Evolutionary conservation across 495 filamentous ascomycete genomes (phyloP), one percentile per base, ranked within the genome.

Genomic region (Penicillium psychrofluorescens): DNA sequence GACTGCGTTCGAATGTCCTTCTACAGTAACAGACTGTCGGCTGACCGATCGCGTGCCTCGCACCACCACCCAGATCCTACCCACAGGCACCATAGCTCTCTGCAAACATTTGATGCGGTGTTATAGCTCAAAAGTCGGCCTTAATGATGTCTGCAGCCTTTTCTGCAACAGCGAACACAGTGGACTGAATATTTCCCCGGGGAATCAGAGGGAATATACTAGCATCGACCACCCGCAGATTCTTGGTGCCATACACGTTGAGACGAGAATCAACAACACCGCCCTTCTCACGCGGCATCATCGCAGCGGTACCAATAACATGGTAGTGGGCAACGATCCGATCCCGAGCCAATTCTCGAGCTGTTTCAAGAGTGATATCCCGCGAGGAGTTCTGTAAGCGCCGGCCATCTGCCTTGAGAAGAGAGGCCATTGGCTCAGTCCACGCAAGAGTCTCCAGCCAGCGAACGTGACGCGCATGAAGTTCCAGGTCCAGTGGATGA

Each of bases 131-230:
- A 22, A 22, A 22, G 6, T 22, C 4, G 22, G 22, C 22, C 2
- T 2, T 4, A 48, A 79, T 75, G 49, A 80, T 45, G 41, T 67
- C 60, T 8, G 75, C 72, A 5, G 59, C 77, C 49, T 71, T 76
- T 61, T 81, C 78, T 7, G 68, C 75, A 50, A 79, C 63, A 7
- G 72, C 75, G 58, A 77, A 81, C 2, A 79, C 70, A 6, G 68
- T 72, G 9, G 59, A 64, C 35, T 71, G 57, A 36, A 72, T 54
- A 55, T 81, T 72, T 6, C 67, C 71, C 36, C 68, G 66, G 11
- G 72, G 60, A 45, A 69, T 64, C 27, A 72, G 51, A 10, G 77
- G 74, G 41, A 72, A 71, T 16, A 81, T 51, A 28, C 68, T 59
- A 0, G 77, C 72, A 48, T 76, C 78, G 0, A 77, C 75, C 2